Base-by-base conservation (phyloP, 768 basidiomycete species). In the Mycena crocata region DNA sequence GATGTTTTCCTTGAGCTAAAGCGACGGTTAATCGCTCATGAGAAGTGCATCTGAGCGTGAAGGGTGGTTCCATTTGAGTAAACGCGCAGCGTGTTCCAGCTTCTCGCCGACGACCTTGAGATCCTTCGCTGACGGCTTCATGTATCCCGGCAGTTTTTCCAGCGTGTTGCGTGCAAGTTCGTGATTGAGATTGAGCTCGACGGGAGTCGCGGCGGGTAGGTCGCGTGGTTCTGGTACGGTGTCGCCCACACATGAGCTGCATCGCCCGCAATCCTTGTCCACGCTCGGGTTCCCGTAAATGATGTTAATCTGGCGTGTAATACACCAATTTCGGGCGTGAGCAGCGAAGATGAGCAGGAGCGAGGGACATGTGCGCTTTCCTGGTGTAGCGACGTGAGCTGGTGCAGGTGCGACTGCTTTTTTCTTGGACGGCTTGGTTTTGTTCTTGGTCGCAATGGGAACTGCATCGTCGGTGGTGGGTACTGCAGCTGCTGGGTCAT, bases 211-310 rank as follows among this genome's bases (percentile, higher is more conserved):
- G 12, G 24, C 31, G 2, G 3, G 42, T 32, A n/a, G 5, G 13
- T 45, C 30, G 17, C 57, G 57, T 35, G 57, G 57, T 19, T 34
- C 31, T 45, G 57, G 57, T 31, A 57, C 19, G 3, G 15, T 30
- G 21, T 57, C 57, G 9, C 57, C 57, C 3, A 57, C 57, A 42
- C 57, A 57, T 14, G 57, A 57, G 31, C 57, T 57, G 42, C 57
- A 57, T 30, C 57, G 26, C 4, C 57, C 57, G 44, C 57, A 57
- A 46, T 57, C 57, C n/a, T 44, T 46, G 32, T 45, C 42, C 8
- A 57, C 57, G 4, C 57, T 44, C 3, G 57, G 57, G n/a, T 57
- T 57, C 23, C 28, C 57, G 30, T 57, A 57, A 26, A 57, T 57
- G 6, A 57, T 57, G 26, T 57, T 57, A 4, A 57, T 45, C 44